These are phyloP conservation scores for Amylocystis lapponica DNA, from an alignment of 768 basidiomycete species.

Conservation along the genomic window DNA sequence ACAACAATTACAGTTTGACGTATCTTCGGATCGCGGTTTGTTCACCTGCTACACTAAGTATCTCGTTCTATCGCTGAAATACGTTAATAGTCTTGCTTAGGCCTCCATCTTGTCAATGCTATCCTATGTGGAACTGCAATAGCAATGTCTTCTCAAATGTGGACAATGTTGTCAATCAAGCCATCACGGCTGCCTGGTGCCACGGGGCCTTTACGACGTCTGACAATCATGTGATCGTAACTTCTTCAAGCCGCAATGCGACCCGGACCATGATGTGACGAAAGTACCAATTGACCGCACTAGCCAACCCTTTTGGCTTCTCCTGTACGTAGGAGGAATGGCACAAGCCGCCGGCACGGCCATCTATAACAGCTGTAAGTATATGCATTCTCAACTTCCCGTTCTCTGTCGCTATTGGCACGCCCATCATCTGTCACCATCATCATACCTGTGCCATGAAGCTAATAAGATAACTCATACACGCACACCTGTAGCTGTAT, in stretches of 20 bases:
- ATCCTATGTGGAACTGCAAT: too few relatives aligned
- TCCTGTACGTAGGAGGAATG: too few relatives aligned
- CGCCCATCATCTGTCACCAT: constrained; percentile 8
- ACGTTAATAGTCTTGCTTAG: too few relatives aligned
- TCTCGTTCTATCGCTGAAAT: too few relatives aligned
- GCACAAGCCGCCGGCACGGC: not conserved
- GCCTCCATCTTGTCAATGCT: too few relatives aligned
- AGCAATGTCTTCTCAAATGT: too few relatives aligned
- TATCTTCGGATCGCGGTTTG: too few relatives aligned
- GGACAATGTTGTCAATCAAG: too few relatives aligned
- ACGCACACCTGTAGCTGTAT: not conserved
- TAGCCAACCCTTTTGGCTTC: too few relatives aligned
- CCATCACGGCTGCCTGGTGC: too few relatives aligned
- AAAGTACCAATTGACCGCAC: not conserved
- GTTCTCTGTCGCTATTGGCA: constrained; percentile 5
- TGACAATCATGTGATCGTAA: constrained; percentile 1
- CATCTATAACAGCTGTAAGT: not conserved
- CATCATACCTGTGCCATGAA: not conserved
- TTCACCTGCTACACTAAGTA: too few relatives aligned
- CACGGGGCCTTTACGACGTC: not conserved
- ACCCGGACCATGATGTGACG: not conserved
- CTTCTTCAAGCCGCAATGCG: not conserved
- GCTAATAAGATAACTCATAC: not conserved
- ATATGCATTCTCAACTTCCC: not conserved
- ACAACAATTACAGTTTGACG: too few relatives aligned